Evolutionary conservation across 176 grass and related monocot genomes (phyloP).

Genomic region (Rhynchospora tenuis): DNA sequence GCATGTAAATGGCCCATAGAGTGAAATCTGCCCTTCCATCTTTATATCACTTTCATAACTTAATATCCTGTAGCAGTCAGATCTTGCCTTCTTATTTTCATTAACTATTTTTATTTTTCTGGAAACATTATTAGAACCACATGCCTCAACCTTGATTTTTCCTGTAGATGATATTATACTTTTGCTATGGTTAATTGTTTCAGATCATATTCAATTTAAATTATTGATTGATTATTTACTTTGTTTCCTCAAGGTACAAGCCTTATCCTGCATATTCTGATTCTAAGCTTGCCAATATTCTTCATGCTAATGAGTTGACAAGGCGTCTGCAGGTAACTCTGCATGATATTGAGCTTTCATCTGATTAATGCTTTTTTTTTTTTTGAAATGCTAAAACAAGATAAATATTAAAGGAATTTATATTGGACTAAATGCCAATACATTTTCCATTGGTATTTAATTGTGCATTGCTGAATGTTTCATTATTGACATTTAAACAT

Average conservation of each 20-base stretch:
- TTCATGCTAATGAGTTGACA: conserved; percentile 77
- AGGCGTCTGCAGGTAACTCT: conserved; percentile 46
- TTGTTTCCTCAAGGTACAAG: conserved; percentile 39
- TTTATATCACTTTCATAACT: neutral
- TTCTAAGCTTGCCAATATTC: conserved; percentile 86
- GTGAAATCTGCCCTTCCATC: neutral
- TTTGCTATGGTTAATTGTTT: neutral
- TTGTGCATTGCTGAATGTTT: neutral
- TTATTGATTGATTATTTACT: neutral
- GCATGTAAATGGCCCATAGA: neutral
- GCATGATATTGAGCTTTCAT: neutral
- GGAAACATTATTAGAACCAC: neutral
- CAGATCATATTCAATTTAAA: neutral
- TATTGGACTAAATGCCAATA: neutral
- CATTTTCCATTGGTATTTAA: neutral
- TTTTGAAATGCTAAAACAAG: neutral
- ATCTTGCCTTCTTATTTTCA: neutral
- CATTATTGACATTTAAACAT: neutral
- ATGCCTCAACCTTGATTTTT: neutral
- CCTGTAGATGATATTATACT: neutral
- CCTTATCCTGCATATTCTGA: conserved; percentile 40
- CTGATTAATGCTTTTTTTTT: neutral
- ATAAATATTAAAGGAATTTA: neutral
- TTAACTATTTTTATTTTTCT: neutral
- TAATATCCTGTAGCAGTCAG: neutral